These are phyloP conservation scores for Marchantia paleacea DNA, from an alignment of 225 moss, liverwort and hornwort genomes.

Conservation along the genomic window DNA sequence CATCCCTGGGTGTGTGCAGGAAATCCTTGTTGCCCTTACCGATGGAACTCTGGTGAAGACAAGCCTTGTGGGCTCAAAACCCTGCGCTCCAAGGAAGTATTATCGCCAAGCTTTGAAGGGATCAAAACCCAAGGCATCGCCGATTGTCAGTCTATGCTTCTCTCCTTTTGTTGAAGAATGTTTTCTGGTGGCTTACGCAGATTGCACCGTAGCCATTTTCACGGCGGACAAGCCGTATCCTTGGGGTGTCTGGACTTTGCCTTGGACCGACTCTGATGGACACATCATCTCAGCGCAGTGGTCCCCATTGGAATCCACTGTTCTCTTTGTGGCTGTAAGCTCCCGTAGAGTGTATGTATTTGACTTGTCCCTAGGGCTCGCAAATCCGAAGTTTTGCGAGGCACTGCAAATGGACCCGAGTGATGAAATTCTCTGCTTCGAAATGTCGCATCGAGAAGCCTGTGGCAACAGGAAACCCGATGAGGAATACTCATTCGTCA, in stretches of 20 bases:
- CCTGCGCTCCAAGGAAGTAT: conserved; percentile 13
- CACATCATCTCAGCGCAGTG: conserved; percentile 15
- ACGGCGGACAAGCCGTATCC: conserved; percentile 2
- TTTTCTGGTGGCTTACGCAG: conserved; percentile 24
- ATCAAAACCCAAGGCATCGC: background rate
- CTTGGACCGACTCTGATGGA: background rate
- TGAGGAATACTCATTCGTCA: background rate
- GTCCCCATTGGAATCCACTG: conserved; percentile 20
- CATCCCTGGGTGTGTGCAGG: conserved; percentile 14
- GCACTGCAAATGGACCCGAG: background rate
- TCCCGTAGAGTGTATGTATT: background rate
- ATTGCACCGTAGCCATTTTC: conserved; percentile 24
- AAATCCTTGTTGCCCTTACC: conserved; percentile 21
- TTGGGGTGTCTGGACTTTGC: conserved; percentile 12
- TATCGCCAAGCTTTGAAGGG: background rate
- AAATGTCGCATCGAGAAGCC: background rate
- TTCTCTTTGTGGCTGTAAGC: conserved; percentile 19
- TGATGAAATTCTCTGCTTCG: background rate
- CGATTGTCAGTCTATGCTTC: conserved; percentile 11
- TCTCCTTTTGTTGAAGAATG: conserved; percentile 28
- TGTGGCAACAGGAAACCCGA: background rate
- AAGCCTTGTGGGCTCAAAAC: conserved; percentile 17
- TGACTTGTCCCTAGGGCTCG: background rate
- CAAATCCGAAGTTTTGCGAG: background rate
- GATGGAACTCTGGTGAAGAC: conserved; percentile 21